Evolutionary conservation across 371 early-diverging fungal genomes (phyloP).

Genomic region (Mucor plumbeus): DNA sequence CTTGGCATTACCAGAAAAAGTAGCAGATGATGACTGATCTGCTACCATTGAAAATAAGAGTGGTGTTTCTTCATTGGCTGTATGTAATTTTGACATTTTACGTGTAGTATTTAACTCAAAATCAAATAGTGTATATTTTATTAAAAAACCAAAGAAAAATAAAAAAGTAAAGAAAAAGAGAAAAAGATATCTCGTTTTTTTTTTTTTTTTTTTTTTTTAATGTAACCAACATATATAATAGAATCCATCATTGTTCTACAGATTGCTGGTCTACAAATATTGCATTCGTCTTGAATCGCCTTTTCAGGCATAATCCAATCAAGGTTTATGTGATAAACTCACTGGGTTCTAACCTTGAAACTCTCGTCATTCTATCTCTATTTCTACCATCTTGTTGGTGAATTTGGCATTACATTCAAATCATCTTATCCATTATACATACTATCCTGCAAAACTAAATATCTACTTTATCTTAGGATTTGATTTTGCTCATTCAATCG

Average conservation of each 20-base stretch:
- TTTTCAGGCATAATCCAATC: neutral
- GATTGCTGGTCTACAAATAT: slow-evolving; percentile 2
- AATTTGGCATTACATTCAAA: neutral
- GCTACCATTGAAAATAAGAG: neutral
- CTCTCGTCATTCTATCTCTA: neutral
- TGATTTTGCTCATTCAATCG: neutral
- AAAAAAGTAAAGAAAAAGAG: neutral
- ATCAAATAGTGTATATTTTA: neutral
- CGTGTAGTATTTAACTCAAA: neutral
- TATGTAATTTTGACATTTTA: neutral
- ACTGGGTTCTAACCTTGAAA: neutral
- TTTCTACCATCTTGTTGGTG: neutral
- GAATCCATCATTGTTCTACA: neutral
- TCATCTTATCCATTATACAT: neutral
- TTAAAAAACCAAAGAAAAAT: neutral
- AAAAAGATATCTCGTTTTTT: neutral
- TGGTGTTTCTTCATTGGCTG: slow-evolving; percentile 1
- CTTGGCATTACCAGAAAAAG: neutral
- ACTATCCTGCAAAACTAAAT: neutral
- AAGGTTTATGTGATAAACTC: neutral
- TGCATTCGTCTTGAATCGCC: slow-evolving; percentile 5
- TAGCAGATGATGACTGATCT: neutral
- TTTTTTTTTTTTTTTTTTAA: too few relatives aligned
- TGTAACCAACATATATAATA: neutral
- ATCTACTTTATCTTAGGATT: too few relatives aligned